Base-by-base conservation (phyloP, 2,329 filamentous ascomycete genomes). In the Arthrocladium fulminans region DNA sequence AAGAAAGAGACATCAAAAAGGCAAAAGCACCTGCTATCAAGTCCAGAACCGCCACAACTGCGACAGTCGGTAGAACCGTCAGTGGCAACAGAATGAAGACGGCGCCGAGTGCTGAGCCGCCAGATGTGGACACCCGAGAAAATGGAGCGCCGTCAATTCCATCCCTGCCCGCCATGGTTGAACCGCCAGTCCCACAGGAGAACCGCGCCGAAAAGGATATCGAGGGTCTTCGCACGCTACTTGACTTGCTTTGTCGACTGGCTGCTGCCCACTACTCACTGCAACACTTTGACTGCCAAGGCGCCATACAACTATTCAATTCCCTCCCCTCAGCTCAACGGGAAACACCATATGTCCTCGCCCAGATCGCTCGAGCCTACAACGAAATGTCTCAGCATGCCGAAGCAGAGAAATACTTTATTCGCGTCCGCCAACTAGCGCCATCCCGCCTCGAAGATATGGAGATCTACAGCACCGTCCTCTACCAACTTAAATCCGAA, bases 381-480 rank as follows among this genome's bases (percentile, higher is more conserved):
- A 95, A 94, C 63, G 92, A 98, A 69, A 86, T 90, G 63, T 84
- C 85, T 8, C 79, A 84, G 56, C 96, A 97, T 62, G 72, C 74
- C 2, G 87, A 95, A 54, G 88, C 92, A 2, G 90, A 95, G 63
- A 87, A 85, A 55, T 85, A 83, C 60, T 98, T 95, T 65, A 76
- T 81, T 50, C 81, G 82, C 48, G 79, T 98, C 56, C 82, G 88
- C 44, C 78, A 83, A 25, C 74, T 92, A 57, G 83, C 86, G 10
- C 90, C 90, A 1, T 86, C 86, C 1, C 81, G 87, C 3, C 74
- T 94, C 38, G 85, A 94, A 62, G 89, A 96, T 61, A 96, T 97
- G 89, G 92, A 98, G 63, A 83, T 97, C 29, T 98, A 95, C 67
- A 97, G 90, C 12, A 98, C 92, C 0, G 84, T 94, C n/a, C 75